phyloP scores from a whole-genome alignment of 2,329 filamentous ascomycete genomes.

The Penicillium frequentans region DNA sequence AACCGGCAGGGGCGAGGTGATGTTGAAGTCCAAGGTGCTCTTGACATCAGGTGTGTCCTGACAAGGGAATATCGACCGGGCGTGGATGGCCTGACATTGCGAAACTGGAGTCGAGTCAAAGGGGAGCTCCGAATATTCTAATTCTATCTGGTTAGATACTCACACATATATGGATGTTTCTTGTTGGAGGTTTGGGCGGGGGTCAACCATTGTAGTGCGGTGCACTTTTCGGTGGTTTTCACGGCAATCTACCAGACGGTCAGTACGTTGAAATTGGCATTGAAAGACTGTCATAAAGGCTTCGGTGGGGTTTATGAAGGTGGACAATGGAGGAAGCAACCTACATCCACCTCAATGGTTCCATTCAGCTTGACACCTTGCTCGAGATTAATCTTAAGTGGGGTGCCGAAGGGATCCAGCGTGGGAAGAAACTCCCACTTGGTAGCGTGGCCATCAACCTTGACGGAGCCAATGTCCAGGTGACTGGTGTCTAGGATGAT shows the following conservation, averaged over 20 bases:
- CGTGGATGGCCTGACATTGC: constrained; percentile 95
- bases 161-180: constrained; percentile 90
- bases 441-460: constrained; percentile 63
- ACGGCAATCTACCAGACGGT: constrained; percentile 58
- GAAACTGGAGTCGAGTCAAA: constrained; percentile 56
- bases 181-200: constrained; percentile 93
- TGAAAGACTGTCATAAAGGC: neutral
- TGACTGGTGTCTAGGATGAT: constrained; percentile 88
- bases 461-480: constrained; percentile 71
- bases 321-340: constrained; percentile 7
- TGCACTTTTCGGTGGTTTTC: constrained; percentile 83
- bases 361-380: constrained; percentile 48
- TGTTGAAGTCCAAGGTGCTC: constrained; percentile 87
- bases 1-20: constrained; percentile 84
- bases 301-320: neutral
- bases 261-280: neutral
- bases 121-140: neutral
- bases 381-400: constrained; percentile 50
- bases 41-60: constrained; percentile 98
- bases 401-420: constrained; percentile 65
- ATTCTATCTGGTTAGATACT: constrained; percentile 16
- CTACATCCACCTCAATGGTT: constrained; percentile 50
- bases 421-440: constrained; percentile 72
- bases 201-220: constrained; percentile 92
- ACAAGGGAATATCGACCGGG: constrained; percentile 89